These are phyloP conservation scores for rapeseed (Brassica napus) DNA, from an alignment of 345 rosid genomes.

Conservation along the genomic window Da-Ae NC_063435.1:12105001-12105500, in stretches of 20 bases:
- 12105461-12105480: background rate
- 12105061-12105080: conserved; percentile 36
- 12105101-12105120: conserved; percentile 38
- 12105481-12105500: background rate
- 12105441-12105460: conserved; percentile 16
- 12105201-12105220: conserved; percentile 40
- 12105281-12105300: conserved; percentile 24
- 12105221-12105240: conserved; percentile 38
- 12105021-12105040: no score
- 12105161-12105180: conserved; percentile 29
- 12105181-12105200: conserved; percentile 38
- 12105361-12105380: conserved; percentile 14
- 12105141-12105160: conserved; percentile 31
- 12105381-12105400: conserved; percentile 19
- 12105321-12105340: conserved; percentile 20
- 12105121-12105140: conserved; percentile 29
- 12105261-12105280: conserved; percentile 71
- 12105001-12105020: conserved; percentile 44
- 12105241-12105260: conserved; percentile 42
- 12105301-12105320: conserved; percentile 15
- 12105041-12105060: conserved; percentile 40
- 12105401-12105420: conserved; percentile 15
- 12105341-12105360: conserved; percentile 1
- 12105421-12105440: conserved; percentile 22
- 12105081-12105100: conserved; percentile 38